Evolutionary conservation across 495 filamentous ascomycete species (phyloP).

Genomic region (Cryomyces antarcticus): DNA sequence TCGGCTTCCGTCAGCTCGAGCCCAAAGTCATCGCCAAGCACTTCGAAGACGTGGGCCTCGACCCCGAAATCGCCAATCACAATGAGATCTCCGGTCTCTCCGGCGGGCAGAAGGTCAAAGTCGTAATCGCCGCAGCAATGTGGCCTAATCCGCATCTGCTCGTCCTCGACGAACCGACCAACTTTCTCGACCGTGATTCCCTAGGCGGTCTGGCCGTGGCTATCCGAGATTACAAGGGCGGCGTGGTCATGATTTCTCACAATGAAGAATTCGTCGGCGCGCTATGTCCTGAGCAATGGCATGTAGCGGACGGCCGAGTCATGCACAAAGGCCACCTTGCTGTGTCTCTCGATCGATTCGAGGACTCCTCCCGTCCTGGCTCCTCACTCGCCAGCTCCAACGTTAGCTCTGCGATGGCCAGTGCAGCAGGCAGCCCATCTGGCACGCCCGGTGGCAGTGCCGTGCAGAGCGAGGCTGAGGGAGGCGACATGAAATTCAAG

Average conservation of each 20-base stretch:
- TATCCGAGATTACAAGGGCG: constrained; percentile 92
- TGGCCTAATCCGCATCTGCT: constrained; percentile 98
- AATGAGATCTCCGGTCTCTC: constrained; percentile 94
- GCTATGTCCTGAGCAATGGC: constrained; percentile 84
- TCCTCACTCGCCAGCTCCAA: constrained; percentile 31
- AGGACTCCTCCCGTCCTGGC: constrained; percentile 48
- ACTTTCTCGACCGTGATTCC: constrained; percentile 95
- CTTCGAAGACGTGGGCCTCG: constrained; percentile 89
- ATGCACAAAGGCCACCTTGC: constrained; percentile 60
- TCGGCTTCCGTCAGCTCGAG: constrained; percentile 81
- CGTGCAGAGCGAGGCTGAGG: constrained; percentile 62
- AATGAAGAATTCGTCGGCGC: constrained; percentile 97
- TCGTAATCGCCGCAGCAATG: constrained; percentile 48
- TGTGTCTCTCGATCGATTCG: constrained; percentile 62
- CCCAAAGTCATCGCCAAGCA: constrained; percentile 91
- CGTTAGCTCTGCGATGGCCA: constrained; percentile 32
- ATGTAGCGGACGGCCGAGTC: constrained; percentile 72
- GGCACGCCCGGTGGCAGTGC: constrained; percentile 26
- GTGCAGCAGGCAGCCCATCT: constrained; percentile 27
- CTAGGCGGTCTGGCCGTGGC: constrained; percentile 88
- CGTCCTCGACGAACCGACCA: constrained; percentile 95
- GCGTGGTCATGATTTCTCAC: constrained; percentile 97
- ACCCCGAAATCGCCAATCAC: constrained; percentile 95
- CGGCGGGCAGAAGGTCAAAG: constrained; percentile 99
- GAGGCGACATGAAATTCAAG: constrained; percentile 70